Evolutionary conservation across 2,329 filamentous ascomycete genomes (phyloP).

Genomic region (Neonectria coccinea): DNA sequence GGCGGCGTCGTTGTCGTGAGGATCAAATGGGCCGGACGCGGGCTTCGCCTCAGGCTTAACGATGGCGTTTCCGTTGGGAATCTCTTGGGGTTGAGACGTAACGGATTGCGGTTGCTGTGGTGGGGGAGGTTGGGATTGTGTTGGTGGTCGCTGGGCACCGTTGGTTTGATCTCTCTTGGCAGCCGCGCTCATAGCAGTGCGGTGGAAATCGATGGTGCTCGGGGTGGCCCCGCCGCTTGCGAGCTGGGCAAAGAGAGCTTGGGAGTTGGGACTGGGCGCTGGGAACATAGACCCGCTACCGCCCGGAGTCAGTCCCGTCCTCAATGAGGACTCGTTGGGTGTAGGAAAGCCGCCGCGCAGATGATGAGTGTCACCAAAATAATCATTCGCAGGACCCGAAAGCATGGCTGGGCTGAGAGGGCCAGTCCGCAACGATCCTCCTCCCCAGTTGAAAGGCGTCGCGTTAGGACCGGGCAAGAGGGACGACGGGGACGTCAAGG

Average conservation of each 20-base stretch:
- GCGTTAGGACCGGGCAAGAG: constrained; percentile 79
- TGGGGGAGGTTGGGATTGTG: constrained; percentile 54
- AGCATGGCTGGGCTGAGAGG: constrained; percentile 98
- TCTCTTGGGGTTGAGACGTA: constrained; percentile 69
- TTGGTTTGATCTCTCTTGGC: constrained; percentile 67
- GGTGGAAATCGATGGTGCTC: constrained; percentile 92
- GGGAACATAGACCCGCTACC: constrained; percentile 98
- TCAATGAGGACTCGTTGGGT: constrained; percentile 93
- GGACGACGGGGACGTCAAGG: constrained; percentile 89
- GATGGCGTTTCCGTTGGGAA: constrained; percentile 53
- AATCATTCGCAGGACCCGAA: constrained; percentile 85
- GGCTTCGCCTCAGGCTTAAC: constrained; percentile 64
- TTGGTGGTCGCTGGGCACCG: constrained; percentile 44
- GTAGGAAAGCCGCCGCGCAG: constrained; percentile 89
- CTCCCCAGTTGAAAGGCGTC: constrained; percentile 82
- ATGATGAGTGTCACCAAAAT: constrained; percentile 84
- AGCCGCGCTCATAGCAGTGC: constrained; percentile 86
- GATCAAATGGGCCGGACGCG: constrained; percentile 77
- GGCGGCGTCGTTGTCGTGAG: constrained; percentile 94
- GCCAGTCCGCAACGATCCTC: constrained; percentile 87
- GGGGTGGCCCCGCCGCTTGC: constrained; percentile 88
- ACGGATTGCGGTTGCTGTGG: constrained; percentile 50
- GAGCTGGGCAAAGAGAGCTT: constrained; percentile 82
- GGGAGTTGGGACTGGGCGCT: constrained; percentile 86
- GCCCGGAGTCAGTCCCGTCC: constrained; percentile 92